phyloP scores from a whole-genome alignment of 1,284 basidiomycete genomes.

The Vanrija humicola region DNA sequence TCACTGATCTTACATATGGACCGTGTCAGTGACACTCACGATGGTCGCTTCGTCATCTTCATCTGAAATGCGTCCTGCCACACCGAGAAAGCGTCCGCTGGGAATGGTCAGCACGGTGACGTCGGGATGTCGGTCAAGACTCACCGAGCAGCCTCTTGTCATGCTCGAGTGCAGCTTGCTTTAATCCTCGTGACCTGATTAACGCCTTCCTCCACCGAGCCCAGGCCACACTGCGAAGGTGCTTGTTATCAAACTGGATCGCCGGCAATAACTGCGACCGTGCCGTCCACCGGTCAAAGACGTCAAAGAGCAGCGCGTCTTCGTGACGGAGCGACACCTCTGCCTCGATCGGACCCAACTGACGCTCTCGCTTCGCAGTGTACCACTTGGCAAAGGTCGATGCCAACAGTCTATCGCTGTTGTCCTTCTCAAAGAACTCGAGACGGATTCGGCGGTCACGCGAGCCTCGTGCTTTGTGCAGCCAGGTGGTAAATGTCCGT shows the following conservation, averaged over 20 bases:
- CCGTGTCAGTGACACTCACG: constrained; percentile 12
- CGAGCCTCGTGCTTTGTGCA: not conserved
- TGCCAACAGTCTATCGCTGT: constrained; percentile 18
- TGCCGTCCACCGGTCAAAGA: constrained; percentile 41
- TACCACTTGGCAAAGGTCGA: constrained; percentile 31
- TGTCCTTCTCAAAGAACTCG: constrained; percentile 18
- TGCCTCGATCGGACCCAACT: constrained; percentile 25
- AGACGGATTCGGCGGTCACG: constrained; percentile 14
- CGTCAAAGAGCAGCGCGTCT: constrained; percentile 37
- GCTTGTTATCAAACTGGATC: constrained; percentile 15
- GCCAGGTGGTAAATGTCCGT: constrained; percentile 25
- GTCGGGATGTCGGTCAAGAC: not conserved
- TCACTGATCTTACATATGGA: not conserved
- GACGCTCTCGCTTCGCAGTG: constrained; percentile 25
- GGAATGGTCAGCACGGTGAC: not conserved
- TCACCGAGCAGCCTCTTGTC: constrained; percentile 26
- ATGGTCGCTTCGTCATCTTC: constrained; percentile 21
- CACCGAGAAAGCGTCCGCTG: constrained; percentile 33
- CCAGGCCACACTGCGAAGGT: constrained; percentile 7
- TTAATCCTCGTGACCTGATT: constrained; percentile 3
- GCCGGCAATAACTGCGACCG: constrained; percentile 23
- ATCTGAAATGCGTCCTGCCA: constrained; percentile 28
- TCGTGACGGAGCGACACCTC: constrained; percentile 36
- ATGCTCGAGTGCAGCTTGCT: constrained; percentile 9
- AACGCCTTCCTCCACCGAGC: constrained; percentile 14